Evolutionary conservation across 768 basidiomycete genomes (phyloP).

Genomic region (Phanerodontia chrysosporium): DNA sequence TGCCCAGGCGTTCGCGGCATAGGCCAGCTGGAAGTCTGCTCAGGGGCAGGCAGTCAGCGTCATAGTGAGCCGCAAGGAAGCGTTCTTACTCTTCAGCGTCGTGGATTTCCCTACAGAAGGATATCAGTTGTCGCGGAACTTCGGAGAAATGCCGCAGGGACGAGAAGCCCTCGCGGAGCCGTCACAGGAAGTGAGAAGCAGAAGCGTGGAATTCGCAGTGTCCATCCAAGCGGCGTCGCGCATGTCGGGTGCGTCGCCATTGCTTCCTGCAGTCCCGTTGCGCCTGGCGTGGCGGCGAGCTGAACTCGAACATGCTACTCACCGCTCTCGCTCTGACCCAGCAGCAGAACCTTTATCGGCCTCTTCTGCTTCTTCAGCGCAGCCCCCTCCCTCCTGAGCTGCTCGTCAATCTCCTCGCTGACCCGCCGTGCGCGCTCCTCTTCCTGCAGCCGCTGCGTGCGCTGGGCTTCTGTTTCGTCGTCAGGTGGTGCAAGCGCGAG

Average conservation of each 20-base stretch:
- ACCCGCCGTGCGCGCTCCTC: conserved; percentile 63
- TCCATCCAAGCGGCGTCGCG: not conserved
- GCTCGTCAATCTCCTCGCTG: conserved; percentile 75
- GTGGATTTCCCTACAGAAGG: conserved; percentile 56
- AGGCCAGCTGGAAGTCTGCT: conserved; percentile 70
- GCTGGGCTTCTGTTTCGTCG: conserved; percentile 57
- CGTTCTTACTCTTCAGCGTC: conserved; percentile 64
- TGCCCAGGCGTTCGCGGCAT: conserved; percentile 65
- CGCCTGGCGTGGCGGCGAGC: not conserved
- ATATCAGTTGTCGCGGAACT: not conserved
- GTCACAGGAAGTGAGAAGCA: not conserved
- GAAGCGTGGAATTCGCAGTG: not conserved
- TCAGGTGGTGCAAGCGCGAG: conserved; percentile 57
- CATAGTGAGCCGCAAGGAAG: not conserved
- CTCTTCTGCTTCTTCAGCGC: conserved; percentile 57
- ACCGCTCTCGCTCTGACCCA: conserved; percentile 76
- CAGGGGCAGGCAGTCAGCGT: not conserved
- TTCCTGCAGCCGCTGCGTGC: conserved; percentile 47
- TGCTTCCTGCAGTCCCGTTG: not conserved
- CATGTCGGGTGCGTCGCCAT: not conserved
- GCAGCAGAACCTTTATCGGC: conserved; percentile 69
- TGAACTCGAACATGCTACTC: conserved; percentile 14
- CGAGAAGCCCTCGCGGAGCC: not conserved
- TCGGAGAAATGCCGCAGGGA: not conserved
- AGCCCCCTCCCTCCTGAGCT: conserved; percentile 56